Conservation (phyloP, 2,329 filamentous ascomycete genomes). For the Calonectria multiphialidica region DNA sequence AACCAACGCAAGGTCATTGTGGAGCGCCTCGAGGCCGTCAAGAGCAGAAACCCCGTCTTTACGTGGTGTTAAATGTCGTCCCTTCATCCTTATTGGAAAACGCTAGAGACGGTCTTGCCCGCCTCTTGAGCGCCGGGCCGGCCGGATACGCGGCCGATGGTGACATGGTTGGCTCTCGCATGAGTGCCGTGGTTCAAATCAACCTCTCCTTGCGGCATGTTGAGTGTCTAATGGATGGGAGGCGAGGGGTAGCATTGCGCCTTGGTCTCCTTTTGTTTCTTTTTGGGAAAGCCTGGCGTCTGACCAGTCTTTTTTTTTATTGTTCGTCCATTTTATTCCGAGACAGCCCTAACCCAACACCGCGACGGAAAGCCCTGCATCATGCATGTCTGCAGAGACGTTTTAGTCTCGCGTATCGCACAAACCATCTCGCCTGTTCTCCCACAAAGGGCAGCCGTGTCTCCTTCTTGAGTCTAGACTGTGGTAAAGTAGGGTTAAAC, state of each 20-base stretch:
- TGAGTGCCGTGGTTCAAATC: not conserved
- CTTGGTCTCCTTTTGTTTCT: slow-evolving; percentile 14
- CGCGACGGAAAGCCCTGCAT: slow-evolving; percentile 36
- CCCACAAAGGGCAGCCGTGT: not conserved
- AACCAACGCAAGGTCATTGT: slow-evolving; percentile 96
- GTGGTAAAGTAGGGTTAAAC: slow-evolving; percentile 1
- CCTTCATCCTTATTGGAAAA: not conserved
- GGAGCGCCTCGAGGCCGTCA: slow-evolving; percentile 94
- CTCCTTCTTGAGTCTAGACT: not conserved
- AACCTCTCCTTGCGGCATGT: not conserved
- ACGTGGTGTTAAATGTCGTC: slow-evolving; percentile 82
- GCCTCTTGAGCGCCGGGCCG: slow-evolving; percentile 1
- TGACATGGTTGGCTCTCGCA: not conserved
- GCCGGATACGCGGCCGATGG: not conserved
- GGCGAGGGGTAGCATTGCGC: slow-evolving; percentile 24
- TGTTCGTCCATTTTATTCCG: slow-evolving; percentile 1
- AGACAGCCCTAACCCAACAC: slow-evolving; percentile 23
- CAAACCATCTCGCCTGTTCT: not conserved
- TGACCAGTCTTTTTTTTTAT: not conserved
- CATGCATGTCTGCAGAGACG: slow-evolving; percentile 14
- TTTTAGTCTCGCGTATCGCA: slow-evolving; percentile 16
- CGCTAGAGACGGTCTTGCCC: slow-evolving; percentile 12
- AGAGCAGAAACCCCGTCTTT: slow-evolving; percentile 95
- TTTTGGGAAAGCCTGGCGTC: slow-evolving; percentile 2
- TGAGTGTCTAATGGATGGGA: not conserved